Evolutionary conservation across 305 asterid genomes (phyloP), one percentile per base, ranked within the genome.

Genomic region (Withania somnifera): DNA sequence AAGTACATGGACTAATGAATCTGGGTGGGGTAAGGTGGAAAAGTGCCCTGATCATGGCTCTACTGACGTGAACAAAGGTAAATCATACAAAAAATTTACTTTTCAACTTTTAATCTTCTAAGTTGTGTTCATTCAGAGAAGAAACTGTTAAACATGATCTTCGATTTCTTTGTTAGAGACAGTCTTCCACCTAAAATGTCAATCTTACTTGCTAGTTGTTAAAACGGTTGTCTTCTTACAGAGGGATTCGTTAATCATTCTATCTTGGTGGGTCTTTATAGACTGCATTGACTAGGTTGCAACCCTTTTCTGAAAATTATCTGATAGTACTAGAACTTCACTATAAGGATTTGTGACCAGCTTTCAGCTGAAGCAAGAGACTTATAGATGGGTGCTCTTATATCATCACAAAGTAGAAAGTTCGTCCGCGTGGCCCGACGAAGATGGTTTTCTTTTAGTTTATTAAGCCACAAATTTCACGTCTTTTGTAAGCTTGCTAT

Each of bases 1-100:
- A 87, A 94, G 94, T 87, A 40, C 98, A 15, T 95, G 99, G 99
- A 93, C 89, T 51, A 85, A 84, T 82, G 94, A 88, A 78, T 84
- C 88, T 32, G 97, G 97, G 56, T 95, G 99, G 99, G 97, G 97
- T n/a, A 89, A 85, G 88, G 95, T 84, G 86, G 97, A 93, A 87
- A 95, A 85, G 77, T 95, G 99, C 86, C 99, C 99, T 4, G 87
- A 88, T 89, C 94, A 87, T 84, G 90, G 89, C 69, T 86, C 86
- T 11, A 53, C 87, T 28, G 86, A 77, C 83, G 52, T 68, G 77
- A 75, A 52, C 26, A 79, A 87, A 89, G 99, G 99, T 95, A 85
- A 40, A 66, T 36, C 17, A 26, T 36, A 36, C 58, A 42, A 30
- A 20, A 4, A 38, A 10, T 3, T 53, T 24, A 19, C 38, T 8